Percentiles rank a stretch among this genome's conserved stretches.
These are phyloP conservation scores for Lipomyces mesembrius DNA, from an alignment of 805 yeast genomes.

Conservation along the genomic window DNA sequence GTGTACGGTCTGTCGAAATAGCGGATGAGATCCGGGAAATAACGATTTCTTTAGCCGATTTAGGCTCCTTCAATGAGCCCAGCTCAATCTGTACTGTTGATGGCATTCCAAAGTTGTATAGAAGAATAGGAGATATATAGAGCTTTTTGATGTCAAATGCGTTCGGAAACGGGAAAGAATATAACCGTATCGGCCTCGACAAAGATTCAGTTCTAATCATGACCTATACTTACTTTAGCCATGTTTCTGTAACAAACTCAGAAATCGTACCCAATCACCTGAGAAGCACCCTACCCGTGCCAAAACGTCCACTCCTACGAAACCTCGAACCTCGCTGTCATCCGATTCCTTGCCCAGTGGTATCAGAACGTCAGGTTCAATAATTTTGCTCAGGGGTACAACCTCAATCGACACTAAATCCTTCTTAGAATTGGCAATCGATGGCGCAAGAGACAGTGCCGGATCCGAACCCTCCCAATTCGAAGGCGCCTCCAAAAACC, in stretches of 20 bases:
- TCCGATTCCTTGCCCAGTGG: slow-evolving; percentile 42
- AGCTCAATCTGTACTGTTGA: slow-evolving; percentile 35
- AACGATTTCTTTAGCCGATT: slow-evolving; percentile 64
- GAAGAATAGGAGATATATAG: slow-evolving; percentile 67
- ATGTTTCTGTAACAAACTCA: slow-evolving; percentile 35
- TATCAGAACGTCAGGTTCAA: slow-evolving; percentile 11
- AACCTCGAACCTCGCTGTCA: slow-evolving; percentile 55
- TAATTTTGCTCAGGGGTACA: slow-evolving; percentile 36
- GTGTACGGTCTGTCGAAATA: slow-evolving; percentile 63
- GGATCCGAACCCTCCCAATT: slow-evolving; percentile 14
- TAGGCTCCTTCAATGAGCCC: slow-evolving; percentile 43
- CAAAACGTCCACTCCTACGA: slow-evolving; percentile 56
- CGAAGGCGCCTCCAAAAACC: slow-evolving; percentile 14
- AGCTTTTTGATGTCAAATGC: slow-evolving; percentile 49
- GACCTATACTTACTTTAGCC: slow-evolving; percentile 17
- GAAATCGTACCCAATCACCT: slow-evolving; percentile 61
- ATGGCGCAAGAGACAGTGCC: slow-evolving; percentile 13
- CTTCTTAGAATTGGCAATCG: slow-evolving; percentile 16
- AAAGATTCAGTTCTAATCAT: slow-evolving; percentile 10
- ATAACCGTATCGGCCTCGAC: slow-evolving; percentile 51
- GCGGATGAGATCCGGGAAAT: slow-evolving; percentile 73
- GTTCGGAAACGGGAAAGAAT: slow-evolving; percentile 70
- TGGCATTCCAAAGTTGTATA: slow-evolving; percentile 55
- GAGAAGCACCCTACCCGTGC: slow-evolving; percentile 64
- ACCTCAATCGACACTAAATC: slow-evolving; percentile 26